Evolutionary conservation across 805 yeast species (phyloP), one percentile per base, ranked within the genome.

Genomic region (Starmerella bombi): DNA sequence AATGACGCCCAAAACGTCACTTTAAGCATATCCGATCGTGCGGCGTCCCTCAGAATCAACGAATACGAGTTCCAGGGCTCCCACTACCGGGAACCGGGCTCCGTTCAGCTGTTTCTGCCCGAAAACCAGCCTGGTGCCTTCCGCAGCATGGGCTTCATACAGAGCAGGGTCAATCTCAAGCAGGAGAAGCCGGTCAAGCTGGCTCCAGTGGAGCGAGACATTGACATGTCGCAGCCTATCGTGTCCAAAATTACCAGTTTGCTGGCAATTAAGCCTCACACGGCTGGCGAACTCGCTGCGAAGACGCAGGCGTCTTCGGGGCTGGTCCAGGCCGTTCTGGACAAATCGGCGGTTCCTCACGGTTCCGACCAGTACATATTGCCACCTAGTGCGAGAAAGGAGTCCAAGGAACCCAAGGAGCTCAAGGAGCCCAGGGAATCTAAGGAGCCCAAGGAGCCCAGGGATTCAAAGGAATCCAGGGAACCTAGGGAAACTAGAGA

Each of bases 1-100:
- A 19, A 25, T 4, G 10, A 28, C 25, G 16, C 37, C 30, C 20
- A 17, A 12, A 21, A 36, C 20, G 30, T 50, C 19, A 27, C 32
- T 17, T 30, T 51, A 15, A 32, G 18, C 14, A 22, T 51, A 3
- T 35, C 40, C 18, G 50, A 44, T 20, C 30, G 42, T 5, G 14
- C 32, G 8, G 47, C 50, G n/a, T n/a, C 39, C 4, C 38, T 51
- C 12, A 32, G 32, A 25, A 19, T 50, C 21, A 44, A 46, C 39
- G 38, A 38, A 17, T 30, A 15, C 37, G 45, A 47, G 31, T 47
- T 40, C 37, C 40, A 37, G 4, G 52, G 49, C 14, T 15, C 46
- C 2, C 33, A 41, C 16, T 37, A 34, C 32, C 37, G 45, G 12
- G 55, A 51, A 36, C 51, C 55, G n/a, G 55, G 54, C 19, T 25